Conservation (phyloP, 2,329 filamentous ascomycete species). For the Aureobasidium sp. region DNA sequence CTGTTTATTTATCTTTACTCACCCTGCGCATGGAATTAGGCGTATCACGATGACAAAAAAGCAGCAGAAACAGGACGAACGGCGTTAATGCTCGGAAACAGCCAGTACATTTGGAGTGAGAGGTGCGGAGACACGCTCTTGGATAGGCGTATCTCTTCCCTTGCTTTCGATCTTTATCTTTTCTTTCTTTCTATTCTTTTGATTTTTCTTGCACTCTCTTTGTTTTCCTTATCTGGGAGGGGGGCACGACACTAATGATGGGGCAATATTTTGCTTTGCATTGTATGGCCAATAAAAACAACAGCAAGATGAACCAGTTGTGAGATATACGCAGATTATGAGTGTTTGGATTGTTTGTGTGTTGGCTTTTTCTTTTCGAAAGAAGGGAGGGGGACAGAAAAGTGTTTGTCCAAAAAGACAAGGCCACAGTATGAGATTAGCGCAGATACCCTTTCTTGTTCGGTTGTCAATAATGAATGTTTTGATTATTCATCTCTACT, state of each 20-base stretch:
- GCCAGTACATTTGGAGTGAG: neutral
- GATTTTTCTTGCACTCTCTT: neutral
- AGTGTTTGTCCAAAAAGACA: neutral
- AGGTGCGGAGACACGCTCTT: neutral
- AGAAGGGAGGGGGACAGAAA: neutral
- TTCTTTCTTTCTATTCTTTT: neutral
- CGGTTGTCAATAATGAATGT: neutral
- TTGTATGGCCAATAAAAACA: neutral
- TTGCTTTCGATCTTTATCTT: neutral
- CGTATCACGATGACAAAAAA: constrained; percentile 2
- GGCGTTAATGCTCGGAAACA: neutral
- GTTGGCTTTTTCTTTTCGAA: neutral
- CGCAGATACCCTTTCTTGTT: constrained; percentile 7
- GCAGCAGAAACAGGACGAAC: neutral
- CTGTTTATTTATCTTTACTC: constrained; percentile 1
- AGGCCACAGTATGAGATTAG: constrained; percentile 2
- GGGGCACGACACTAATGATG: neutral
- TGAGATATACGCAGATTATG: neutral
- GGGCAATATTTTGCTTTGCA: neutral
- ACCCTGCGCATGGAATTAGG: neutral
- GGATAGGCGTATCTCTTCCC: neutral
- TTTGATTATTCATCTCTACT: neutral
- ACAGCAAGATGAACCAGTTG: neutral
- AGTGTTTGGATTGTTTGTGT: no score
- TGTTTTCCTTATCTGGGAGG: neutral